Evolutionary conservation across 805 yeast genomes (phyloP).

Genomic region (Monosporozyma aquatica): DNA sequence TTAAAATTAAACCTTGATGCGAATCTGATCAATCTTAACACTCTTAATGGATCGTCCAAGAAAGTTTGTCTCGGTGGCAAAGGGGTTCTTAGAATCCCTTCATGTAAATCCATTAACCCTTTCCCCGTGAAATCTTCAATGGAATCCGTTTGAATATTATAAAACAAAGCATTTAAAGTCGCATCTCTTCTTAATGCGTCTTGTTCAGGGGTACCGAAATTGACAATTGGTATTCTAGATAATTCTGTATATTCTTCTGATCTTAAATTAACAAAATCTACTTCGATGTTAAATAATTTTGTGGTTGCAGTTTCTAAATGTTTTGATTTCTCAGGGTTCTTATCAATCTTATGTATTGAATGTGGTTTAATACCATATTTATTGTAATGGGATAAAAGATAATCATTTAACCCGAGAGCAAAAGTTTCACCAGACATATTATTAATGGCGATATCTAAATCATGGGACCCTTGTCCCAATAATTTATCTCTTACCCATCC

Average conservation of each 20-base stretch:
- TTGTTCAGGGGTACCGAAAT: conserved; percentile 82
- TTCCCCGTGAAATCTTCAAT: conserved; percentile 79
- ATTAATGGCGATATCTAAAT: conserved; percentile 87
- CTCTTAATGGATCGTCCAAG: conserved; percentile 88
- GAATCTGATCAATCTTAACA: conserved; percentile 75
- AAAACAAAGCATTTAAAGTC: conserved; percentile 85
- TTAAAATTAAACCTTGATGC: conserved; percentile 67
- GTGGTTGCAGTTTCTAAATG: conserved; percentile 97
- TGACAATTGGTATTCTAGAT: conserved; percentile 76
- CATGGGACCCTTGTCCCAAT: conserved; percentile 70
- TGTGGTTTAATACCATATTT: conserved; percentile 29
- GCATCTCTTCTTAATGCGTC: conserved; percentile 95
- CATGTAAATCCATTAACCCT: conserved; percentile 64
- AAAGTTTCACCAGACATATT: conserved; percentile 77
- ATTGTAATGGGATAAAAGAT: conserved; percentile 29
- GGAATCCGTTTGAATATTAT: conserved; percentile 55
- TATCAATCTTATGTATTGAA: conserved; percentile 70
- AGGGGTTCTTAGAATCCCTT: conserved; percentile 79
- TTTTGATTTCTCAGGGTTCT: conserved; percentile 91
- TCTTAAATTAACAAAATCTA: conserved; percentile 89
- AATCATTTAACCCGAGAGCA: conserved; percentile 56
- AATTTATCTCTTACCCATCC: conserved; percentile 98
- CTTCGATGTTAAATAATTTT: conserved; percentile 68
- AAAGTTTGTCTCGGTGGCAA: conserved; percentile 78
- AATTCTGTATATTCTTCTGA: conserved; percentile 76